Evolutionary conservation across 148 eudicot genomes (phyloP).

Genomic region (Diospyros lotus): DNA sequence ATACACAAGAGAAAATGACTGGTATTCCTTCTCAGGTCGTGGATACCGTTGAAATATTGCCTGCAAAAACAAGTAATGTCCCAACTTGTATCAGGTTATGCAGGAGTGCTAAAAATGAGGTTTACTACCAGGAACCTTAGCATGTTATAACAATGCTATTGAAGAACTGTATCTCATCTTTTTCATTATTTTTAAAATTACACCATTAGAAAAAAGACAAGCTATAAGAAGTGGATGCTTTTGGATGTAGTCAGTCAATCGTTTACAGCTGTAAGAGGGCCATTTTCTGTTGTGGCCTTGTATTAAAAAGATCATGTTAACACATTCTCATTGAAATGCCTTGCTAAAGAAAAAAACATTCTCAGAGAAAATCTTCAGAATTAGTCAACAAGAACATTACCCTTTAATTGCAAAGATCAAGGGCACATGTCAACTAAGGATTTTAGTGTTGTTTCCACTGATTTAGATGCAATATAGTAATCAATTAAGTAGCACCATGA

Average conservation of each 20-base stretch:
- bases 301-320: background rate
- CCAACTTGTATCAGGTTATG: background rate
- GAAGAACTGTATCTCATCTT: background rate
- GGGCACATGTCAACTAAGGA: background rate
- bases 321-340: background rate
- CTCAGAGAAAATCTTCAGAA: background rate
- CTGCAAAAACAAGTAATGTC: conserved; percentile 14
- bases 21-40: conserved; percentile 36
- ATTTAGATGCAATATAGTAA: no score
- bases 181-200: background rate
- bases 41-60: conserved; percentile 30
- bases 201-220: background rate
- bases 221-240: background rate
- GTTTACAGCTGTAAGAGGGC: background rate
- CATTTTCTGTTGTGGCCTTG: background rate
- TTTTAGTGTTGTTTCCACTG: background rate
- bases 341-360: no score
- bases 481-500: background rate
- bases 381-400: background rate
- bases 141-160: background rate
- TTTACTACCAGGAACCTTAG: background rate
- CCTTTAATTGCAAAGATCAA: background rate
- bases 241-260: background rate
- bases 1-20: conserved; percentile 31
- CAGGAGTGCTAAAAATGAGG: background rate